These are phyloP conservation scores for Jacaranda copaia DNA, from an alignment of 257 asterid species.

Conservation along the genomic window DNA sequence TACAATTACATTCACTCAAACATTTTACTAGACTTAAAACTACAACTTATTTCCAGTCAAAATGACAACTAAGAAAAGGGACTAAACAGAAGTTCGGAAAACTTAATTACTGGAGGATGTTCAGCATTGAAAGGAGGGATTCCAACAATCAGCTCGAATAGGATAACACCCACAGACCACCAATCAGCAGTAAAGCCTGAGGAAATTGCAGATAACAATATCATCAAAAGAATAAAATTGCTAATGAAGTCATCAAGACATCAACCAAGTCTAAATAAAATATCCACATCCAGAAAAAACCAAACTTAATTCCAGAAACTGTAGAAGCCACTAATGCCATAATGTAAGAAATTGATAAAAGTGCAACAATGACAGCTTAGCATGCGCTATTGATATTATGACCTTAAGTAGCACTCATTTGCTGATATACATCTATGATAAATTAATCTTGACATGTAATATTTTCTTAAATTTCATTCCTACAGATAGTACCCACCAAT, in stretches of 20 bases:
- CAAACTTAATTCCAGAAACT: not conserved
- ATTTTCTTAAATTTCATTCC: constrained; percentile 8
- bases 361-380: constrained; percentile 10
- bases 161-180: constrained; percentile 99
- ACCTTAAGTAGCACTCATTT: constrained; percentile 9
- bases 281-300: constrained; percentile 19
- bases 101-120: constrained; percentile 85
- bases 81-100: not conserved
- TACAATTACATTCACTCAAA: too few relatives aligned
- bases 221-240: constrained; percentile 6
- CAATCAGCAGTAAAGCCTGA: constrained; percentile 97
- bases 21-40: too few relatives aligned
- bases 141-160: constrained; percentile 96
- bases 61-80: constrained; percentile 20
- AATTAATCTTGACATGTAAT: not conserved
- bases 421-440: not conserved
- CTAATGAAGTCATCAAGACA: not conserved
- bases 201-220: constrained; percentile 35
- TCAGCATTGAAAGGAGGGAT: constrained; percentile 99
- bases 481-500: not conserved
- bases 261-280: constrained; percentile 13
- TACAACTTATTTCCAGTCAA: too few relatives aligned
- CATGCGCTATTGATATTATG: constrained; percentile 12
- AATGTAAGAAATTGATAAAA: not conserved
- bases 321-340: constrained; percentile 16